Evolutionary conservation across 495 filamentous ascomycete species (phyloP).

Genomic region (Podospora comata): DNA sequence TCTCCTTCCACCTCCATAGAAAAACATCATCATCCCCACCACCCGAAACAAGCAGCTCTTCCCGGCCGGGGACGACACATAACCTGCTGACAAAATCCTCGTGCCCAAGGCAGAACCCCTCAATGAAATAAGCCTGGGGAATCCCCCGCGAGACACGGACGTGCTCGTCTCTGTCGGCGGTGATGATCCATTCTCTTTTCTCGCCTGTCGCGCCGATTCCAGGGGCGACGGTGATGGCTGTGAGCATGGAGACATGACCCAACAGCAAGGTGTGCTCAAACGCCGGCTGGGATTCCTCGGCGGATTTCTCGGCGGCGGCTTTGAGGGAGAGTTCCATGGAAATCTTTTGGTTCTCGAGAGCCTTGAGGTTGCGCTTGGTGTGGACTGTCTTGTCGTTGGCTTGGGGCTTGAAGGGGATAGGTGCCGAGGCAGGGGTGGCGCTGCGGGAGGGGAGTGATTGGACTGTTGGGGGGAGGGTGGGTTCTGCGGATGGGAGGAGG

Average conservation of each 20-base stretch:
- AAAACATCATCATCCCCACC: conserved; percentile 77
- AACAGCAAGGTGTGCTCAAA: conserved; percentile 76
- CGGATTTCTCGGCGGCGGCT: conserved; percentile 33
- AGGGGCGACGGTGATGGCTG: conserved; percentile 58
- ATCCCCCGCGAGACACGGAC: conserved; percentile 83
- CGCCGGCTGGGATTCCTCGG: conserved; percentile 44
- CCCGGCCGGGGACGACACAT: conserved; percentile 55
- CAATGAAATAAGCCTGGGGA: conserved; percentile 84
- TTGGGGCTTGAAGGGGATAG: conserved; percentile 40
- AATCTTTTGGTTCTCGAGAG: conserved; percentile 68
- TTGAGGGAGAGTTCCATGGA: conserved; percentile 43
- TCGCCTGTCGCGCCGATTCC: neutral
- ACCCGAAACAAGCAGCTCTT: conserved; percentile 70
- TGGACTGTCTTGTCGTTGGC: conserved; percentile 79
- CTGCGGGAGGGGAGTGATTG: conserved; percentile 18
- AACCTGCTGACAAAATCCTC: conserved; percentile 74
- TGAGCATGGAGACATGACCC: conserved; percentile 92
- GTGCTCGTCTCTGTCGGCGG: conserved; percentile 93
- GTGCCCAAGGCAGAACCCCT: conserved; percentile 84
- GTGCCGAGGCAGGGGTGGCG: conserved; percentile 20
- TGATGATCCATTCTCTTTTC: conserved; percentile 67
- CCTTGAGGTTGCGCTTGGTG: conserved; percentile 70
- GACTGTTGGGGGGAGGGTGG: conserved; percentile 15
- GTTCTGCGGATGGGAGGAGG: conserved; percentile 49
- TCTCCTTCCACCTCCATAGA: conserved; percentile 75